A percentile compares a stretch with the other conserved stretches of the same genome.
These are phyloP conservation scores for Chlorella ohadii DNA, from an alignment of 139 green algal genomes.

Conservation along the genomic window DNA sequence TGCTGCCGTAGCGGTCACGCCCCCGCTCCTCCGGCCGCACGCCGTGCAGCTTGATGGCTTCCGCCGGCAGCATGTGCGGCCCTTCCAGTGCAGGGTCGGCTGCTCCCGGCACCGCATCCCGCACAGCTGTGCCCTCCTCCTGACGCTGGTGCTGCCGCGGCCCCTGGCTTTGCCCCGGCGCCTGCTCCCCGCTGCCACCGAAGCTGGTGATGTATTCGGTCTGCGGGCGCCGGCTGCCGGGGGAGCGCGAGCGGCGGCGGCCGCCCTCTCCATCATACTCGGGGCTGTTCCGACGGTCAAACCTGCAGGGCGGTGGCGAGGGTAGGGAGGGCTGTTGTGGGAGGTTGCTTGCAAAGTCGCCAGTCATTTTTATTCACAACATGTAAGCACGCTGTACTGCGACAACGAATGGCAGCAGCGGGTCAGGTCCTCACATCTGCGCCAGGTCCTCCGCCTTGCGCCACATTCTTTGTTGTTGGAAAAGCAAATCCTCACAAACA, in stretches of 20 bases:
- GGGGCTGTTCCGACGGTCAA: constrained; percentile 29
- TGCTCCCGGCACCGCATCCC: constrained; percentile 24
- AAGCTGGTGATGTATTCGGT: constrained; percentile 53
- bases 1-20: background rate
- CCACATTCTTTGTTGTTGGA: too few species aligned
- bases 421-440: constrained; percentile 16
- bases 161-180: background rate
- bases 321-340: too few species aligned
- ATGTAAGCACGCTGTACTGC: too few species aligned
- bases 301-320: too few species aligned
- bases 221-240: background rate
- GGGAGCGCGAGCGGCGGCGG: constrained; percentile 8
- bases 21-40: constrained; percentile 19
- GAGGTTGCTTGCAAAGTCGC: too few species aligned
- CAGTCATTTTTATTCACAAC: too few species aligned
- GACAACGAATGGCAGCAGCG: too few species aligned
- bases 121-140: background rate
- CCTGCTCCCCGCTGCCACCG: background rate
- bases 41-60: constrained; percentile 27
- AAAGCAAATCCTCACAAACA: too few species aligned
- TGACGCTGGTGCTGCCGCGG: constrained; percentile 8
- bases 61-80: constrained; percentile 14
- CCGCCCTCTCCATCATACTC: background rate
- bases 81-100: constrained; percentile 13
- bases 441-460: background rate